Conservation (phyloP, 2,329 filamentous ascomycete genomes). For the Claviceps quebecensis region DNA sequence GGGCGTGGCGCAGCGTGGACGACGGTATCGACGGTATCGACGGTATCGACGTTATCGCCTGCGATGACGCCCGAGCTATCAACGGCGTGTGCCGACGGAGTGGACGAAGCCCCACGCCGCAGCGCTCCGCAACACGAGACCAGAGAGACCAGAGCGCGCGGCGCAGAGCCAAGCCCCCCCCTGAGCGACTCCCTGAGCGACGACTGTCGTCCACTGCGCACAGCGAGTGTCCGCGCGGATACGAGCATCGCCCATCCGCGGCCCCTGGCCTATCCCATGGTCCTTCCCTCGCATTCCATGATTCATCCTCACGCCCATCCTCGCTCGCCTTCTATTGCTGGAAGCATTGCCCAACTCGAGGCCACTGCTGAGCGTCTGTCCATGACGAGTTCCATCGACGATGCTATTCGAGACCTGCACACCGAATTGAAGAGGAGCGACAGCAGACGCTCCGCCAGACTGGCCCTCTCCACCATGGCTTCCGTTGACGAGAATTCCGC, state of each 20-base stretch:
- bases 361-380: slow-evolving; percentile 62
- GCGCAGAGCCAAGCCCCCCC: slow-evolving; percentile 1
- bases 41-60: slow-evolving; percentile 1
- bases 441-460: slow-evolving; percentile 49
- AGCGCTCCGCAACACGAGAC: not conserved
- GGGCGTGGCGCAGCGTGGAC: too few species aligned
- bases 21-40: too few species aligned
- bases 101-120: too few species aligned
- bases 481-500: slow-evolving; percentile 1
- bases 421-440: slow-evolving; percentile 57
- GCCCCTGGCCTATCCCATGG: slow-evolving; percentile 34
- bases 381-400: slow-evolving; percentile 60
- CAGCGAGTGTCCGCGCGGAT: slow-evolving; percentile 29
- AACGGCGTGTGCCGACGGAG: too few species aligned
- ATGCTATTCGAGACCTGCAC: slow-evolving; percentile 62
- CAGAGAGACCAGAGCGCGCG: slow-evolving; percentile 1
- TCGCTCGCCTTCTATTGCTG: slow-evolving; percentile 31
- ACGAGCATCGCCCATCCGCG: slow-evolving; percentile 26
- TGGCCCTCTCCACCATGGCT: slow-evolving; percentile 28
- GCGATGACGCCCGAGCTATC: slow-evolving; percentile 2
- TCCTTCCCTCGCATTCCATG: slow-evolving; percentile 11
- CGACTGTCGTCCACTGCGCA: slow-evolving; percentile 17
- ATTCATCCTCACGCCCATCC: too few species aligned
- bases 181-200: slow-evolving; percentile 4
- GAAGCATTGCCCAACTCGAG: slow-evolving; percentile 61